Base-by-base conservation (phyloP, 805 yeast genomes). In the Teunomyces atbi region DNA sequence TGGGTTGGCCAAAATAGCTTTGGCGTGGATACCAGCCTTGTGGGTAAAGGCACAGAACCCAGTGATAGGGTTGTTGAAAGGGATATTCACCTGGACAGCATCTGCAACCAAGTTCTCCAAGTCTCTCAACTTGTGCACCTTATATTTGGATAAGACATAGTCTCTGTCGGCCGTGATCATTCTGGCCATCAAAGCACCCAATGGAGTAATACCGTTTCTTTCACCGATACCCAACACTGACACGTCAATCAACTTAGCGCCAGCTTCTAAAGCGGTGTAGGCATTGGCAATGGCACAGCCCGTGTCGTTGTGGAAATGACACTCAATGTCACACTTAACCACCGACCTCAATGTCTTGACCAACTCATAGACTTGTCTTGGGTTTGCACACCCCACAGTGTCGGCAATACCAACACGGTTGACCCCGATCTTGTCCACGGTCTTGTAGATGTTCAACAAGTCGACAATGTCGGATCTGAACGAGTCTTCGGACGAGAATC, bases 271-370 rank as follows among this genome's bases (percentile, higher is more conserved):
- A 16, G 84, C 84, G 44, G 83, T 76, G 64, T 79, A 79, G 26
- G 84, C 84, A 57, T 79, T 79, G 44, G 84, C 83, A 58, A 79
- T 75, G 41, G 84, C 83, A 67, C 84, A 79, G 34, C 84, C 84
- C 21, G 84, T 79, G 62, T 79, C 84, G 59, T 79, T 77, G 66
- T 79, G 84, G 75, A 79, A 79, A 63, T 79, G 84, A 49, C 81
- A 74, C 63, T 79, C 84, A 46, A 79, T 79, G 53, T 79, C 83
- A 69, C 84, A 79, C 8, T 72, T 67, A 39, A 79, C 82, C 19
- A 79, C 82, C 0, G 81, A 73, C 60, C 74, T 78, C 57, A 79
- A 70, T 15, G 83, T 78, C 65, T 77, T 76, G 51, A 79, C 81
- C 58, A 79, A 71, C 61, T 79, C 83, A 58, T 77, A 79, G 36